These are phyloP conservation scores for Candida coleopterorum DNA, from an alignment of 805 yeast species.

Conservation along the genomic window DNA sequence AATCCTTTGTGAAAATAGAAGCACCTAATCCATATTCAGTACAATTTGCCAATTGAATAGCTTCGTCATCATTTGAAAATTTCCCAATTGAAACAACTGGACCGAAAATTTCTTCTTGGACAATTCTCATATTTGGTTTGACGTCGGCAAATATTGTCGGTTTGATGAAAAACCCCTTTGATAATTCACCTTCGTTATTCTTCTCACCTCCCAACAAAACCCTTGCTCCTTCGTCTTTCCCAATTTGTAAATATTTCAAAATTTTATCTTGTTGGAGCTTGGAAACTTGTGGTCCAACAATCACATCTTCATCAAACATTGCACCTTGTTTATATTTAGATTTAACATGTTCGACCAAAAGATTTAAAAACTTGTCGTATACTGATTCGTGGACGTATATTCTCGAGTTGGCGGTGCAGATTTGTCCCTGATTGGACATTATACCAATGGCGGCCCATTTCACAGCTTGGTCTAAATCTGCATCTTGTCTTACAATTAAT, in stretches of 20 bases:
- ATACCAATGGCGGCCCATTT: slow-evolving; percentile 67
- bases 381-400: slow-evolving; percentile 52
- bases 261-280: slow-evolving; percentile 54
- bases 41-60: slow-evolving; percentile 61
- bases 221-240: slow-evolving; percentile 42
- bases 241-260: slow-evolving; percentile 36
- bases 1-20: slow-evolving; percentile 68
- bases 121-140: slow-evolving; percentile 57
- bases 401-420: slow-evolving; percentile 65
- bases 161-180: slow-evolving; percentile 60
- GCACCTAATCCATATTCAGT: slow-evolving; percentile 79
- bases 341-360: slow-evolving; percentile 42
- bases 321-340: slow-evolving; percentile 52
- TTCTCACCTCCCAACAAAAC: slow-evolving; percentile 39
- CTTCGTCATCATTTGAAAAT: slow-evolving; percentile 67
- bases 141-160: slow-evolving; percentile 79
- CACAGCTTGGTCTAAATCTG: slow-evolving; percentile 59
- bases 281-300: slow-evolving; percentile 62
- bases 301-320: slow-evolving; percentile 43
- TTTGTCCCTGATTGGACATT: slow-evolving; percentile 62
- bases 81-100: slow-evolving; percentile 72
- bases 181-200: slow-evolving; percentile 33
- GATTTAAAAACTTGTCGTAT: slow-evolving; percentile 47
- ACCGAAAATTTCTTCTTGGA: slow-evolving; percentile 81
- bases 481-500: slow-evolving; percentile 56